Percentiles rank a stretch among this genome's conserved stretches.
Evolutionary conservation across 768 basidiomycete genomes (phyloP).

Genomic region (Termitomyces bulborhizus): DNA sequence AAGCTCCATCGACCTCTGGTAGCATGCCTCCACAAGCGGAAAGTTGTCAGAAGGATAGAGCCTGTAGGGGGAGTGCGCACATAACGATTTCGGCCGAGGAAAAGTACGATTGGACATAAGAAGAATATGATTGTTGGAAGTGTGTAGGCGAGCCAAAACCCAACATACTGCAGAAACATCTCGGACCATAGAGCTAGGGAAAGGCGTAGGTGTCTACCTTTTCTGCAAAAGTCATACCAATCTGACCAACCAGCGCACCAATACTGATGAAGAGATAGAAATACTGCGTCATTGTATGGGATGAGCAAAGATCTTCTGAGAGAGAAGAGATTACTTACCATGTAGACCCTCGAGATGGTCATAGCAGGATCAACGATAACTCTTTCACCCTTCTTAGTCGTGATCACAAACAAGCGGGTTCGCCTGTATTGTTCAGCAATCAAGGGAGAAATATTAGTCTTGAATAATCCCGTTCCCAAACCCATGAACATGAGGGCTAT

Average conservation of each 20-base stretch:
- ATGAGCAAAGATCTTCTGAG: too few relatives aligned
- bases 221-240: constrained; percentile 63
- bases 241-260: constrained; percentile 64
- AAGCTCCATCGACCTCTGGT: constrained; percentile 45
- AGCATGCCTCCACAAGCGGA: constrained; percentile 22
- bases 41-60: constrained; percentile 48
- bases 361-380: constrained; percentile 68
- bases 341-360: constrained; percentile 68
- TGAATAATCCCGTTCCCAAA: constrained; percentile 64
- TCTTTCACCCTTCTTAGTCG: constrained; percentile 50
- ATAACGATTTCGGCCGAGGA: constrained; percentile 49
- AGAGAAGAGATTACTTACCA: constrained; percentile 32
- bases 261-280: constrained; percentile 73
- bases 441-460: constrained; percentile 71
- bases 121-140: constrained; percentile 61
- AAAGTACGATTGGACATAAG: constrained; percentile 55
- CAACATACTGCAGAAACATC: constrained; percentile 38
- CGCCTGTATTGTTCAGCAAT: constrained; percentile 71
- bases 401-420: constrained; percentile 45
- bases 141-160: constrained; percentile 61
- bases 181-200: not conserved
- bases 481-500: constrained; percentile 61
- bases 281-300: constrained; percentile 27
- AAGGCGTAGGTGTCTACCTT: constrained; percentile 28
- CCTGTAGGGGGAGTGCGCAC: constrained; percentile 53